Base-by-base conservation (phyloP, 208 protist genomes). In the Vickermania spadyakhi region DNA sequence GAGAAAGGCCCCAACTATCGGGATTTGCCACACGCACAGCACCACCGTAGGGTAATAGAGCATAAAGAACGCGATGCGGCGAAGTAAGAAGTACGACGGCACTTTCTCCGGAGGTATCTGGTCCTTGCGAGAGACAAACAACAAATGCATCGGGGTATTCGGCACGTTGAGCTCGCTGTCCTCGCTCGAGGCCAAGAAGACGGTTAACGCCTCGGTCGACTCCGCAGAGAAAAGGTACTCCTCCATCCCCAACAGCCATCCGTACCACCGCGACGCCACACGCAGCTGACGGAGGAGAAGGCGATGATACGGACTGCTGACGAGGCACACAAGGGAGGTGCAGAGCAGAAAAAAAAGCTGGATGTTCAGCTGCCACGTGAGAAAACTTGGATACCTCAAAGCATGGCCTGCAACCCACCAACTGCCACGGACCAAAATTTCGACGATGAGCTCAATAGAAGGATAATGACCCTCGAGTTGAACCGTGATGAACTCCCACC, bases 141-240 rank as follows among this genome's bases (percentile, higher is more conserved):
- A 18, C 28, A 30, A 5, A 28, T 49, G 52, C 5, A 36, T 3
- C 18, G 68, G 22, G 11, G 41, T 58, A 23, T 69, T 42, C 30
- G 42, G 58, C 22, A 56, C 36, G 2, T 69, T 28, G 14, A 65
- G 31, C 14, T 73, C 21, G 18, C 62, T 61, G 50, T 45, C 28
- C 18, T 60, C 69, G 51, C 52, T 49, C 5, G 28, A 28, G 36
- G 36, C 49, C 21, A 80, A 62, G 58, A 65, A 72, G 23, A 14
- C 3, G 36, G 67, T 65, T 23, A 79, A 31, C 30, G 68, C 52
- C 28, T 23, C 41, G 11, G 66, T n/a, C 26, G 73, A 73, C 14
- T 83, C 75, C 28, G 31, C 45, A 49, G 86, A 78, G 57, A 91
- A 88, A 26, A 91, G 68, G 67, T 81, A 91, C 21, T 64, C 59